Evolutionary conservation across 768 basidiomycete species (phyloP), one percentile per base, ranked within the genome.

Genomic region (Hygrophoropsis aurantiaca): DNA sequence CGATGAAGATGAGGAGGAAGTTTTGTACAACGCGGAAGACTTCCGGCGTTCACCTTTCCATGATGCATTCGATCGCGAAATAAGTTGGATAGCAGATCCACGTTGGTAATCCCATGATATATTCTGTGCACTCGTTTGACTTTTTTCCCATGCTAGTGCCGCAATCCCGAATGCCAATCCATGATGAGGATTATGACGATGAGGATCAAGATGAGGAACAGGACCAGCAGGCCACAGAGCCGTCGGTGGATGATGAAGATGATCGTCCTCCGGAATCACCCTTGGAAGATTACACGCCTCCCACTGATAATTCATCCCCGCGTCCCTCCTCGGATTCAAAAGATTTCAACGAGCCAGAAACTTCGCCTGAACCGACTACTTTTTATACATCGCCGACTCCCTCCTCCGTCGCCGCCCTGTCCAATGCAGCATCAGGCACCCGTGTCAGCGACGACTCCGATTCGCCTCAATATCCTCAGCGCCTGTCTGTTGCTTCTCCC

Each of bases 11-110:
- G 79, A 90, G 18, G 87, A 89, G 47, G 74, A 82, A 56, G 81
- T 87, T 21, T 60, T 85, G 24, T 85, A 79, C 59, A 75, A 78
- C 38, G 78, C 80, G 35, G 82, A 83, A 55, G 77, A 74, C 11
- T 68, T 72, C 50, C 69, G 74, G 27, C 74, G 76, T 32, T 75
- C 76, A 11, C 73, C 76, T n/a, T 78, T 75, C 27, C 73, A 77
- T 41, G 71, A 68, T 40, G 73, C 65, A 24, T 79, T 46, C 44
- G 62, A 81, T 24, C 74, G 84, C 53, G 77, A 82, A 55, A 80
- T 82, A 37, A 91, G 88, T 57, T 91, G 88, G 88, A 72, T 87
- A 30, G 87, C 85, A 34, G 80, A 82, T 39, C 84, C 78, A 60
- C 82, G 88, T 87, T 56, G 55, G 80, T 58, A 23, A 25, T 51